Evolutionary conservation across 2,329 filamentous ascomycete species (phyloP).

Genomic region (Trichoderma brevicompactum): DNA sequence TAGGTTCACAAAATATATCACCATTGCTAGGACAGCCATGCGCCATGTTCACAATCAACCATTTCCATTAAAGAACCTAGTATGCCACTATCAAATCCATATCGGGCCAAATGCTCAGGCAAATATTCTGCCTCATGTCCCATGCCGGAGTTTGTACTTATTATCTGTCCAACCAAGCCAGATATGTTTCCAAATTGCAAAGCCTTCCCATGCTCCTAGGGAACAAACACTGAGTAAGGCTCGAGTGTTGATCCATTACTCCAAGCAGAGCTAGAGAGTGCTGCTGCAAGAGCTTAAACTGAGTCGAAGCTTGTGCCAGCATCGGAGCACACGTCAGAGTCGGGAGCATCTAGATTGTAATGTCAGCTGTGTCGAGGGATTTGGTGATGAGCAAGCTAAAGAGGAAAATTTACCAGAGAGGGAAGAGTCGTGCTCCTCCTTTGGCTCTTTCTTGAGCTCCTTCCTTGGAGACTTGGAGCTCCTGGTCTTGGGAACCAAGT

Average conservation of each 20-base stretch:
- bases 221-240: neutral
- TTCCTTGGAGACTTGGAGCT: conserved; percentile 13
- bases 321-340: conserved; percentile 14
- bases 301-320: conserved; percentile 24
- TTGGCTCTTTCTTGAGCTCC: conserved; percentile 31
- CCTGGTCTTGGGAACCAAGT: conserved; percentile 17
- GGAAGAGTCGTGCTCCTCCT: conserved; percentile 35
- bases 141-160: neutral
- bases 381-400: too few species aligned
- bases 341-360: conserved; percentile 3
- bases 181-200: conserved; percentile 13
- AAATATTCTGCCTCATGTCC: conserved; percentile 8
- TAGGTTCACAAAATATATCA: neutral
- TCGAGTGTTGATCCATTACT: neutral
- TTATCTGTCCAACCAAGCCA: neutral
- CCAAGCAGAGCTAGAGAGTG: neutral
- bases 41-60: neutral
- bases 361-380: neutral
- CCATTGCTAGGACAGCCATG: neutral
- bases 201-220: neutral
- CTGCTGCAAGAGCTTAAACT: neutral
- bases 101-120: neutral
- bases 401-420: conserved; percentile 36
- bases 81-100: neutral
- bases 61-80: neutral